These are phyloP conservation scores for Cicer chorassanicum DNA, from an alignment of 306 rosid species.

Conservation along the genomic window DNA sequence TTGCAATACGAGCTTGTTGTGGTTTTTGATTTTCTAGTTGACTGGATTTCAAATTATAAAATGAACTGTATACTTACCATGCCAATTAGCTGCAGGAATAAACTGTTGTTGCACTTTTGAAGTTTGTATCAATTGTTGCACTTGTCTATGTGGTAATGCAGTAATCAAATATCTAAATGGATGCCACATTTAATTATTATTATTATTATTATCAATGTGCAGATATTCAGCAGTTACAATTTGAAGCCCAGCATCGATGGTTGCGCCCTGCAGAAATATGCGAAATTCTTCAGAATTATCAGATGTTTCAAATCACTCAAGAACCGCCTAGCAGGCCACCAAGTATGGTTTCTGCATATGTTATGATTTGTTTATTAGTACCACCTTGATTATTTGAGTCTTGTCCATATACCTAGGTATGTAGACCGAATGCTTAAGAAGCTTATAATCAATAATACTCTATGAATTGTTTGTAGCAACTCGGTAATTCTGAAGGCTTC, in stretches of 20 bases:
- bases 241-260: slow-evolving; percentile 88
- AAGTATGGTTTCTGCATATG: slow-evolving; percentile 59
- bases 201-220: slow-evolving; percentile 44
- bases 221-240: slow-evolving; percentile 70
- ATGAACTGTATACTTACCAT: background rate
- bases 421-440: slow-evolving; percentile 10
- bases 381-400: background rate
- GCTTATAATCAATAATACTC: slow-evolving; percentile 13
- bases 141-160: slow-evolving; percentile 17
- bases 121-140: slow-evolving; percentile 27
- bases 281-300: slow-evolving; percentile 79
- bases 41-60: background rate
- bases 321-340: slow-evolving; percentile 86
- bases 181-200: background rate
- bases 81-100: background rate
- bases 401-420: background rate
- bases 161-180: slow-evolving; percentile 31
- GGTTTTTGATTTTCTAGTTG: slow-evolving; percentile 8
- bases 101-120: background rate
- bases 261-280: slow-evolving; percentile 90
- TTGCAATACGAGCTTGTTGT: slow-evolving; percentile 25
- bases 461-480: slow-evolving; percentile 49
- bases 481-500: slow-evolving; percentile 43
- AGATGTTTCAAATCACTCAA: slow-evolving; percentile 64
- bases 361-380: slow-evolving; percentile 19